Evolutionary conservation across 2,329 filamentous ascomycete genomes (phyloP), one percentile per base, ranked within the genome.

Genomic region (Arthrinium puccinioides): DNA sequence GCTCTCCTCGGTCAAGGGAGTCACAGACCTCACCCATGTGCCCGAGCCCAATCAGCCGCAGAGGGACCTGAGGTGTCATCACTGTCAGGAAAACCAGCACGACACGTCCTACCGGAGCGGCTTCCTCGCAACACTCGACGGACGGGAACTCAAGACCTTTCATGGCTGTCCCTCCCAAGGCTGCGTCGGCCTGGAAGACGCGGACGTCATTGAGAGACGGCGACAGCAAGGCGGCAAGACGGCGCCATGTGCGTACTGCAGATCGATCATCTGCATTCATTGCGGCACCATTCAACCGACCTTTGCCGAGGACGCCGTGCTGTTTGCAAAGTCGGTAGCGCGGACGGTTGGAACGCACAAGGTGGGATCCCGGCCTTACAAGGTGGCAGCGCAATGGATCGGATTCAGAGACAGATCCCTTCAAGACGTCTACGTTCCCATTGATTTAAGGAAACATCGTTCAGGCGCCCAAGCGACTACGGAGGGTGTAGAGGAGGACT

Each of bases 341-440:
- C n/a, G n/a, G n/a, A n/a, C n/a, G n/a, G n/a, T n/a, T n/a, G n/a
- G n/a, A n/a, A n/a, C n/a, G n/a, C n/a, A n/a, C n/a, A n/a, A n/a
- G n/a, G n/a, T n/a, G n/a, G n/a, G n/a, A n/a, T n/a, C n/a, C n/a
- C n/a, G n/a, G 19, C 35, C 35, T n/a, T 37, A 21, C 27, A 19
- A 23, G 14, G 20, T 13, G 14, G 27, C 35, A 6, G 35, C 35
- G 13, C 20, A 37, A 10, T 27, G 21, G 5, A 23, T 24, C 21
- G 35, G 35, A 19, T 37, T 30, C 28, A 18, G 5, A 27, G 35
- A 37, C 19, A 21, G 35, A 18, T n/a, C 13, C n/a, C 27, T 37
- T 14, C 16, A 26, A 9, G 35, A 37, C 28, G 28, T 31, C 14
- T 30, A 30, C 29, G 9, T 13, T 4, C 29, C 19, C 19, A 10